Percentiles rank a stretch among this genome's conserved stretches.
phyloP scores from a whole-genome alignment of 371 early-diverging fungal genomes.

The Circinella umbellata region DNA sequence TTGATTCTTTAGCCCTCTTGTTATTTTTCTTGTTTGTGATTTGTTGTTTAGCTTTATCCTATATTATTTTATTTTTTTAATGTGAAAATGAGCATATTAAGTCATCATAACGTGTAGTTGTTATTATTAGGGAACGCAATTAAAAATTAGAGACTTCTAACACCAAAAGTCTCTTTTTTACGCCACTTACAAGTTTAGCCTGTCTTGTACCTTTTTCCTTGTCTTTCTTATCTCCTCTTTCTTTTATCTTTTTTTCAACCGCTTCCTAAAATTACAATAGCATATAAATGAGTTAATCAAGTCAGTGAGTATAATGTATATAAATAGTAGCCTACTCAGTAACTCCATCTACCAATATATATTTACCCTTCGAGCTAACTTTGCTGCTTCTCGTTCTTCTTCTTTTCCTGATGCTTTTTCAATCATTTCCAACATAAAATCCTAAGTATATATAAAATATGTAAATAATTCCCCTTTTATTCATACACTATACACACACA shows the following conservation, averaged over 20 bases:
- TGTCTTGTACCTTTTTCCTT: constrained; percentile 7
- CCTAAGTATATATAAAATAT: neutral
- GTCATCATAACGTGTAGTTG: too few species aligned
- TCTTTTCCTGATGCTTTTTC: constrained; percentile 10
- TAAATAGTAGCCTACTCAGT: too few species aligned
- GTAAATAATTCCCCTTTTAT: too few species aligned
- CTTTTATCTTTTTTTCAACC: constrained; percentile 7
- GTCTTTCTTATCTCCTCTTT: constrained; percentile 8
- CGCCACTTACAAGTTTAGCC: constrained; percentile 10
- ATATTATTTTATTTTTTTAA: neutral
- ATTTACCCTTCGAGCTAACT: constrained; percentile 11
- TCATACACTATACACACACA: too few species aligned
- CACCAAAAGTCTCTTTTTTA: too few species aligned
- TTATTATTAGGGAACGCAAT: too few species aligned
- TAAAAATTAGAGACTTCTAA: too few species aligned
- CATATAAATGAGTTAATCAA: too few species aligned
- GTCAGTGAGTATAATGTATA: too few species aligned
- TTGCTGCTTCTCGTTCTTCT: constrained; percentile 8
- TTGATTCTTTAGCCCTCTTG: neutral
- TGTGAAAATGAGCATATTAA: neutral
- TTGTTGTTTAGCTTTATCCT: neutral
- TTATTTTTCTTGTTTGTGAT: neutral
- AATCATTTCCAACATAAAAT: constrained; percentile 14
- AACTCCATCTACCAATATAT: too few species aligned
- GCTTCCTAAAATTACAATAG: neutral